Conservation (phyloP, 2,329 filamentous ascomycete genomes). For the Pestalotiopsis sp. region DNA sequence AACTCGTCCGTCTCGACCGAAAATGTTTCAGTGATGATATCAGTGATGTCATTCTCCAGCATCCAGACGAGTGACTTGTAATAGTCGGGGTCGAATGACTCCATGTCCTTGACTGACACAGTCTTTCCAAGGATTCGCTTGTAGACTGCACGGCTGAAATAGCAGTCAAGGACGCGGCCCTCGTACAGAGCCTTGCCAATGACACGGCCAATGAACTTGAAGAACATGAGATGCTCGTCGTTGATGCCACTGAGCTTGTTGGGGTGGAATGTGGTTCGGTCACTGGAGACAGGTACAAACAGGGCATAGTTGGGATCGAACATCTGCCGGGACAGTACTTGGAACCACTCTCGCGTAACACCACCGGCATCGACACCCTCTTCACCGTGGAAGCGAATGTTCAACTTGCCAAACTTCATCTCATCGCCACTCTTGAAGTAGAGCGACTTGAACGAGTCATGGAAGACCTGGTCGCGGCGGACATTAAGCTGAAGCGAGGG, state of each 20-base stretch:
- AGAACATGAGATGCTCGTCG: slow-evolving; percentile 93
- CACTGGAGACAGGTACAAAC: slow-evolving; percentile 94
- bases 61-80: slow-evolving; percentile 99
- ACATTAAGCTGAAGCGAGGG: slow-evolving; percentile 83
- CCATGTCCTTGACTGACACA: slow-evolving; percentile 98
- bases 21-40: slow-evolving; percentile 96
- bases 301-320: slow-evolving; percentile 97
- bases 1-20: slow-evolving; percentile 94
- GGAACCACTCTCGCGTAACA: slow-evolving; percentile 98
- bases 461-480: slow-evolving; percentile 92
- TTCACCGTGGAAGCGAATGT: slow-evolving; percentile 95
- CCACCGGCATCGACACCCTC: slow-evolving; percentile 97
- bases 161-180: slow-evolving; percentile 92
- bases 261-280: slow-evolving; percentile 97
- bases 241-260: slow-evolving; percentile 95
- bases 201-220: slow-evolving; percentile 98
- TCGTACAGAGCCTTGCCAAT: slow-evolving; percentile 99
- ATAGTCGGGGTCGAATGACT: slow-evolving; percentile 96
- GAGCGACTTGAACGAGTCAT: slow-evolving; percentile 96
- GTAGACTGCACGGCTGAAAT: slow-evolving; percentile 98
- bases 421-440: slow-evolving; percentile 97
- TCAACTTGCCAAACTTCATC: slow-evolving; percentile 99
- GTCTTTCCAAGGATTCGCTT: slow-evolving; percentile 94
- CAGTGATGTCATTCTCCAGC: slow-evolving; percentile 96
- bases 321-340: slow-evolving; percentile 95